phyloP scores from a whole-genome alignment of 2,329 filamentous ascomycete genomes.

The Monilinia aucupariae region DNA sequence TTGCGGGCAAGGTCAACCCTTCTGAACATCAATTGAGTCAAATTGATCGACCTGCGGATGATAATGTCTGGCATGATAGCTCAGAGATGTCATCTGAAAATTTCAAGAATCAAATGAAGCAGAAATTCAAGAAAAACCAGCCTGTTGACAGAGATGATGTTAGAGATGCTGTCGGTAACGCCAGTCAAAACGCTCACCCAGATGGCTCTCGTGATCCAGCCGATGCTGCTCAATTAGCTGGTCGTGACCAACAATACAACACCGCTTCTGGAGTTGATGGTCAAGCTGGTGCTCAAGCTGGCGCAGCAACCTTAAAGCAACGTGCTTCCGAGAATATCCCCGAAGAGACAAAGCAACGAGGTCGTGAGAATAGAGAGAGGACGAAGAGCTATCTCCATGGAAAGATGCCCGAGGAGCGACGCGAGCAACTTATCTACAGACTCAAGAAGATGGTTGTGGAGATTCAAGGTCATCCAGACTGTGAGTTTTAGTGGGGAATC shows the following conservation, averaged over 20 bases:
- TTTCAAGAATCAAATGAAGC: slow-evolving; percentile 63
- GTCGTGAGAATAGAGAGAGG: slow-evolving; percentile 46
- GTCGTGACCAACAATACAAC: slow-evolving; percentile 43
- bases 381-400: slow-evolving; percentile 71
- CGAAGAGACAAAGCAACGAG: slow-evolving; percentile 53
- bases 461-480: slow-evolving; percentile 91
- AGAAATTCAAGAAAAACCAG: slow-evolving; percentile 49
- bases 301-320: slow-evolving; percentile 44
- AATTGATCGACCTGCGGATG: slow-evolving; percentile 77
- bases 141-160: slow-evolving; percentile 52
- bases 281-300: slow-evolving; percentile 40
- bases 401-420: slow-evolving; percentile 89
- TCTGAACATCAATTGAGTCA: slow-evolving; percentile 69
- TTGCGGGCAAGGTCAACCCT: slow-evolving; percentile 69
- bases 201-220: slow-evolving; percentile 48
- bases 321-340: slow-evolving; percentile 58
- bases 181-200: slow-evolving; percentile 52
- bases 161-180: slow-evolving; percentile 53
- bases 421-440: slow-evolving; percentile 85
- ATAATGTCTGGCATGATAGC: slow-evolving; percentile 90
- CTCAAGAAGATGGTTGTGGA: slow-evolving; percentile 98
- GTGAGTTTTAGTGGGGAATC: slow-evolving; percentile 41
- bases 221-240: slow-evolving; percentile 46
- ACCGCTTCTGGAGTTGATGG: slow-evolving; percentile 47
- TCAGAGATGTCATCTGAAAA: slow-evolving; percentile 68